Evolutionary conservation across 73 alveolate species (phyloP).

Genomic region (Symbiodinium pilosum): DNA sequence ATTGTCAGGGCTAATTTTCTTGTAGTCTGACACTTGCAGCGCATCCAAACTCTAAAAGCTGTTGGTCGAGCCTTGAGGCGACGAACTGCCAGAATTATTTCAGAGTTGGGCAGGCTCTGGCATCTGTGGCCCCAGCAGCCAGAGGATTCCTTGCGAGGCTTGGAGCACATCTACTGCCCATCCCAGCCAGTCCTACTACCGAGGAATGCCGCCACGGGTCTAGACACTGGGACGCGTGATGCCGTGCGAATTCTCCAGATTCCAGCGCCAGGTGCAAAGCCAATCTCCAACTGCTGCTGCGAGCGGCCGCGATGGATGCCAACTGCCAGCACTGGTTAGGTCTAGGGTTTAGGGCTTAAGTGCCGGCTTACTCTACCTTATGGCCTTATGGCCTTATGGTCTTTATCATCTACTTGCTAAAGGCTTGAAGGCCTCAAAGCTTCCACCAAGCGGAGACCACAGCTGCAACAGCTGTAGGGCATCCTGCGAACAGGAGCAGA

Average conservation of each 20-base stretch:
- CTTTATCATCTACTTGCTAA: background rate
- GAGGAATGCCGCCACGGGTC: no score
- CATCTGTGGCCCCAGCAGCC: slow-evolving; percentile 62
- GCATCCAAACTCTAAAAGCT: no score
- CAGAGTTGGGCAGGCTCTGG: background rate
- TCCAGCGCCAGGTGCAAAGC: background rate
- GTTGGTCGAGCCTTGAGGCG: slow-evolving; percentile 4
- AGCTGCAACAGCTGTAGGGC: slow-evolving; percentile 27
- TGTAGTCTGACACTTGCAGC: no score
- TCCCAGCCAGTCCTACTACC: no score
- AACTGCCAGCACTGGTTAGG: background rate
- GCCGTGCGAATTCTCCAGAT: background rate
- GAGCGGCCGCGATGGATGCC: slow-evolving; percentile 84
- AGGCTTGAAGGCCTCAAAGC: slow-evolving; percentile 27
- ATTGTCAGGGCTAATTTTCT: no score
- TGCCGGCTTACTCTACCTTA: no score
- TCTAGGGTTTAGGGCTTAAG: no score
- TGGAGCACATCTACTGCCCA: background rate
- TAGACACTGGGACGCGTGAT: background rate
- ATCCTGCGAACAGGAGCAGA: slow-evolving; percentile 52
- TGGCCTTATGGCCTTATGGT: no score
- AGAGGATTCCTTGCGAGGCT: slow-evolving; percentile 38
- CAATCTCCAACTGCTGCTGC: slow-evolving; percentile 62
- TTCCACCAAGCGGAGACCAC: slow-evolving; percentile 15
- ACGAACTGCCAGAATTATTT: background rate